Base-by-base conservation (phyloP, 352 stramenopile genomes). In the Phytophthora rubi region DNA sequence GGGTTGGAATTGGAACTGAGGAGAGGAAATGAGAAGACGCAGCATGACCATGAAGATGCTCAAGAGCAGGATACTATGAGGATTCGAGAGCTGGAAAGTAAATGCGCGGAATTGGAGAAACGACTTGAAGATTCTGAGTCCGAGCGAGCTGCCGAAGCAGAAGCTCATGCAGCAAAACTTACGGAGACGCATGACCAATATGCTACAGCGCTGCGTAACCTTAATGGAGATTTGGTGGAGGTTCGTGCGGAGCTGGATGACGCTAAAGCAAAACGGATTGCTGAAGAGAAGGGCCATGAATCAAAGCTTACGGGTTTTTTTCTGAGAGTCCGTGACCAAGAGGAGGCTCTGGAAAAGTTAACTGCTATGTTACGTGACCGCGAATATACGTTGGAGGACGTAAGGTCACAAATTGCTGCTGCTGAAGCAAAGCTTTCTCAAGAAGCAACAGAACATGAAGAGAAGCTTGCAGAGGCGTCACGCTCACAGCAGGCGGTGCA, bases 1-100 rank as follows among this genome's bases (percentile, higher is more conserved):
- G 15, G 52, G 6, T 23, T 76, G 37, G 60, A 76, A 21, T 21
- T 63, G 44, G 39, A 70, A 10, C 33, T 73, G 55, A 53, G 26
- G 60, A 53, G 49, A 52, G 70, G 65, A 26, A 70, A 33, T 12
- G 54, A 68, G 48, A 62, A 62, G 21, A 42, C 26, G 12, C 13
- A 65, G 28, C 65, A 65, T 37, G 42, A 64, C 8, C 32, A 63
- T 12, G 47, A 71, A 28, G 39, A 63, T 13, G 21, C 3, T 7
- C 48, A 59, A 42, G 54, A 63, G 28, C 48, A 18, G 28, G 48
- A 64, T 21, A n/a, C 7, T 15, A 33, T 9, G 13, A 47, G 53
- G 32, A n/a, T 77, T 15, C 33, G 21, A 47, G 57, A 67, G 0
- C 39, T 71, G 23, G 53, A 75, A 32, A 48, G 7, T n/a, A 62